Base-by-base conservation (phyloP, 805 yeast species). In the Ogataea methylovora region DNA sequence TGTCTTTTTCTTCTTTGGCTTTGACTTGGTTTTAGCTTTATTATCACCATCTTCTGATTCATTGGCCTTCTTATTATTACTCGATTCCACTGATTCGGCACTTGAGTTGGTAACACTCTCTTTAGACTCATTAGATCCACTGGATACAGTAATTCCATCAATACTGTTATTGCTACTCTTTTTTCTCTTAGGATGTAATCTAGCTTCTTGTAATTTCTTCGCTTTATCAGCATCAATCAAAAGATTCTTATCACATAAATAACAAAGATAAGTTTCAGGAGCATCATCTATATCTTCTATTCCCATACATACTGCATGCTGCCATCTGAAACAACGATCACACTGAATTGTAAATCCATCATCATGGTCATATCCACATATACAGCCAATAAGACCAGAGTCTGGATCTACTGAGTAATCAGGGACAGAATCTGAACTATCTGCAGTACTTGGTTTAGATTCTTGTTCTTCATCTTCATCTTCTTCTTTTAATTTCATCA, bases 261-360 rank as follows among this genome's bases (percentile, higher is more conserved):
- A 84, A 52, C 97, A 88, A 20, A 74, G 63, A 52, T 83, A 88
- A 34, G 75, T 76, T 36, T 86, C 95, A 0, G 95, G 95, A 0
- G 79, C 94, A 32, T 82, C 79, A 26, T 74, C 81, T 38, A 73
- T 75, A 29, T 79, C 73, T 29, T 66, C 66, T 37, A 84, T 84
- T 7, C 81, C 82, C 73, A 86, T 84, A 58, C 97, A 88, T n/a
- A 74, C 67, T 19, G 92, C 87, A 60, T 88, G 97, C 54, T 88
- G 96, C 97, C 97, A 88, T 41, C 95, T 74, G 56, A 73, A 79
- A 56, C 97, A 88, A 23, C 75, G 69, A 54, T 87, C 96, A 61
- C 98, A 92, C 60, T 92, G 97, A 41, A 92, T 84, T 17, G 94
- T 88, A 50, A 85, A 81, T 0, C 97, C 97, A 46, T 90, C 92